Base-by-base conservation (phyloP, 2,329 filamentous ascomycete species). In the Nemania sp. region DNA sequence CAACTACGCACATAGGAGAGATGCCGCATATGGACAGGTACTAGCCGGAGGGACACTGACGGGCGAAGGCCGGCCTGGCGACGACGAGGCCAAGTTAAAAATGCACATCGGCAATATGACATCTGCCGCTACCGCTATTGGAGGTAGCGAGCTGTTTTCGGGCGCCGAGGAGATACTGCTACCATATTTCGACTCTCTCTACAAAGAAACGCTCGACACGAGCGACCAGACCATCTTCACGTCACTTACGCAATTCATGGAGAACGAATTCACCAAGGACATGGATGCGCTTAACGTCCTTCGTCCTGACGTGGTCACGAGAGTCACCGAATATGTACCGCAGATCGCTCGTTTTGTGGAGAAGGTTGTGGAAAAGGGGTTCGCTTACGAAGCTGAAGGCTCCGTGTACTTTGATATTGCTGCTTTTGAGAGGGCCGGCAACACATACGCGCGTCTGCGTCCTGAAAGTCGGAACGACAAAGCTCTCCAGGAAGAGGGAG, bases 391-490 rank as follows among this genome's bases (percentile, higher is more conserved):
- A 69, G 78, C 82, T 0, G 90, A 95, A 68, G 93, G 92, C 0
- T 96, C 91, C 0, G 92, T 98, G 0, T 97, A 97, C 76, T 98
- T 97, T 65, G 94, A 97, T 69, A 97, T 96, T 65, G 80, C 83
- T 4, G 86, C 90, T 0, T 98, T 97, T 71, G 92, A 97, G 73
- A 86, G 87, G 67, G 87, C 86, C 0, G 92, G 93, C 0, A 92
- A 97, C 73, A 85, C 87, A 2, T 98, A 98, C 72, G 91, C 93
- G 3, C 84, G 92, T 54, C 79, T 98, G 25, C 88, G 93, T 59
- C 94, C 94, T 0, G 92, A 92, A 79, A 95, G 90, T 74, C 84
- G 89, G 57, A 92, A 91, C 62, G 90, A 98, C 77, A 89, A 92
- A 73, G 87, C 88, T 3, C 79, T 97, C 21, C 87, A 90, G 68